Conservation (phyloP, 805 yeast genomes). For the Zygosaccharomyces lentus region DNA sequence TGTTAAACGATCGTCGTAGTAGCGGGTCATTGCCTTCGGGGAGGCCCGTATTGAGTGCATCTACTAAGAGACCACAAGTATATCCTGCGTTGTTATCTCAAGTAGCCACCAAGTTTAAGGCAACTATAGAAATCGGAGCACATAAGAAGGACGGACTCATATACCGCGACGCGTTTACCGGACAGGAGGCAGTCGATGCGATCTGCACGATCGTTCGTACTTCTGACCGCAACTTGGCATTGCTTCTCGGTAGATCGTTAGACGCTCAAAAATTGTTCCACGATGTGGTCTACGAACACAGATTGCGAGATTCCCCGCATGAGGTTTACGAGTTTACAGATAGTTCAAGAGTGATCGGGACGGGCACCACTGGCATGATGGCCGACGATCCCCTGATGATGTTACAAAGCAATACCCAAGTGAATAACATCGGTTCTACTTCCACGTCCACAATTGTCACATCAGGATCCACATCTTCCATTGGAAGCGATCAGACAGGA, state of each 20-base stretch:
- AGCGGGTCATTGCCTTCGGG: conserved; percentile 34
- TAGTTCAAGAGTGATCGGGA: conserved; percentile 31
- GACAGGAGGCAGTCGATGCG: conserved; percentile 90
- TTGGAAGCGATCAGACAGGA: conserved; percentile 25
- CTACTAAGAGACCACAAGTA: conserved; percentile 54
- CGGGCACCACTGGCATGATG: conserved; percentile 24
- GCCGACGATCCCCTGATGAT: conserved; percentile 29
- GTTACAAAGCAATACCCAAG: conserved; percentile 19
- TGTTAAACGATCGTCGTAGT: conserved; percentile 21
- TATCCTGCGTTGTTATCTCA: conserved; percentile 87
- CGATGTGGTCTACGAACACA: conserved; percentile 92
- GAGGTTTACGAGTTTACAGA: conserved; percentile 84
- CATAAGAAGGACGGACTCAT: conserved; percentile 86
- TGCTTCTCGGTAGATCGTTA: conserved; percentile 81
- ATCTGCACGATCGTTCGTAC: conserved; percentile 82
- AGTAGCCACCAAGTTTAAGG: conserved; percentile 76
- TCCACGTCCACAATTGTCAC: conserved; percentile 15
- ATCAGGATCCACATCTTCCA: conserved; percentile 19
- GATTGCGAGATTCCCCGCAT: conserved; percentile 78
- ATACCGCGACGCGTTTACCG: conserved; percentile 90
- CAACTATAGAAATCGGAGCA: conserved; percentile 64
- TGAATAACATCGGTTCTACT: conserved; percentile 8
- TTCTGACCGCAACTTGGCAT: conserved; percentile 84
- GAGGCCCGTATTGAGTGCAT: conserved; percentile 44
- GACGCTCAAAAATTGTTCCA: conserved; percentile 94